Evolutionary conservation across 352 stramenopile genomes (phyloP), one percentile per base, ranked within the genome.

Genomic region (Phytophthora fragariae): DNA sequence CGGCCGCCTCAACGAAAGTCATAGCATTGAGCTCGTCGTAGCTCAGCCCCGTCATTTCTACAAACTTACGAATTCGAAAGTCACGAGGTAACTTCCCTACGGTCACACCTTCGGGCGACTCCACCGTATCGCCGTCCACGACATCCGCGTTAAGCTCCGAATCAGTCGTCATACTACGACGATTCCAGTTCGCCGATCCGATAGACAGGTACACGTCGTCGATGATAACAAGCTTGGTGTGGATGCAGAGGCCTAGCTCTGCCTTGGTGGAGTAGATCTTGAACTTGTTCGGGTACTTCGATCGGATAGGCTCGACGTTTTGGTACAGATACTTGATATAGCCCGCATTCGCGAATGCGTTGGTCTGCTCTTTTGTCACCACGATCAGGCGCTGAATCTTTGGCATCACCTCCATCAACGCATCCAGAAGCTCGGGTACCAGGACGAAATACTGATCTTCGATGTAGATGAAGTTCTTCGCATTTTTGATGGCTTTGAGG

Each of bases 171-270:
- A 73, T 73, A 21, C 59, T 59, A 15, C 67, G 67, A 6, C 59
- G 67, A 57, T 90, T 90, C 84, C 82, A 92, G 73, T 92, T 92
- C 37, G 73, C 68, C 10, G 82, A 92, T 6, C 82, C 71, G 14
- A 87, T 60, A 9, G 81, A 86, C 5, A 92, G 24, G 63, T 82
- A 90, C 27, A 90, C 84, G 64, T 90, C 84, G 66, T 92, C 84
- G 47, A 87, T 61, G 60, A 90, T 58, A 50, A 88, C 29, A 3
- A 83, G 46, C 59, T 89, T 89, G 52, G 62, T 86, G 69, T 89
- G 81, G 37, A 91, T 64, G 71, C 80, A 91, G 11, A 89, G 24
- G 12, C 71, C 53, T n/a, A 72, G 61, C 6, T 72, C 57, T 33
- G 55, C 33, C 31, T 86, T 82, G 33, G 75, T 82, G 2, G 65